phyloP scores from a whole-genome alignment of 1,284 basidiomycete species.

The Mycosarcoma mackinlayi region DNA sequence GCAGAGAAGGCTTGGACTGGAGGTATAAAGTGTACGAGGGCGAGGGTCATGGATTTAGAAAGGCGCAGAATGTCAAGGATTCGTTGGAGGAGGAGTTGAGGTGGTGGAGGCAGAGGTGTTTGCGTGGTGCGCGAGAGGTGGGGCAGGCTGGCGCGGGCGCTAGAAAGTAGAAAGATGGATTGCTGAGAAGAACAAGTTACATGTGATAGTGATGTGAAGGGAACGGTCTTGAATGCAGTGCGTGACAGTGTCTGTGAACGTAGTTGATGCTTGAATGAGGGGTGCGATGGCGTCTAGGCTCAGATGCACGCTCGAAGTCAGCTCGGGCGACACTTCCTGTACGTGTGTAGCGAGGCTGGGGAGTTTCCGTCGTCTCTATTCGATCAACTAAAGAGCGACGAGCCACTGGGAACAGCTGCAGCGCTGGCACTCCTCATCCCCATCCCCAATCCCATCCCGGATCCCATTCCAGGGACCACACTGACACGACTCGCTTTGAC shows the following conservation, averaged over 20 bases:
- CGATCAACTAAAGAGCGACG: constrained; percentile 7
- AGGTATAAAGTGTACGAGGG: constrained; percentile 54
- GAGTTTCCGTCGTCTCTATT: too few species aligned
- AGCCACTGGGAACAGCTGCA: background rate
- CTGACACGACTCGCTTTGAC: constrained; percentile 29
- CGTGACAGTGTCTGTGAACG: too few species aligned
- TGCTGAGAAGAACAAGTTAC: background rate
- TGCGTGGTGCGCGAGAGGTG: constrained; percentile 1
- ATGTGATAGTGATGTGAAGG: background rate
- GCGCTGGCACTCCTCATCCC: background rate
- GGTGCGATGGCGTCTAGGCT: too few species aligned
- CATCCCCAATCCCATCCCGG: too few species aligned
- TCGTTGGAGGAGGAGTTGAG: constrained; percentile 27
- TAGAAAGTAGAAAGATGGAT: background rate
- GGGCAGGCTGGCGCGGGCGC: too few species aligned
- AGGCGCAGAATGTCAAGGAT: constrained; percentile 33
- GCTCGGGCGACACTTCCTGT: too few species aligned
- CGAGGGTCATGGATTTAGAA: constrained; percentile 55
- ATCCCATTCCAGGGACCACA: constrained; percentile 2
- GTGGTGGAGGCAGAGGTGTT: constrained; percentile 23
- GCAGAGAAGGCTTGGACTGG: constrained; percentile 14
- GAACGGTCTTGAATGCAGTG: too few species aligned
- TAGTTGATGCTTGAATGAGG: too few species aligned
- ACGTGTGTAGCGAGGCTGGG: too few species aligned
- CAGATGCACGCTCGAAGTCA: too few species aligned